Conservation (phyloP, 768 basidiomycete species). For the Rubroboletus pulcherrimus region DNA sequence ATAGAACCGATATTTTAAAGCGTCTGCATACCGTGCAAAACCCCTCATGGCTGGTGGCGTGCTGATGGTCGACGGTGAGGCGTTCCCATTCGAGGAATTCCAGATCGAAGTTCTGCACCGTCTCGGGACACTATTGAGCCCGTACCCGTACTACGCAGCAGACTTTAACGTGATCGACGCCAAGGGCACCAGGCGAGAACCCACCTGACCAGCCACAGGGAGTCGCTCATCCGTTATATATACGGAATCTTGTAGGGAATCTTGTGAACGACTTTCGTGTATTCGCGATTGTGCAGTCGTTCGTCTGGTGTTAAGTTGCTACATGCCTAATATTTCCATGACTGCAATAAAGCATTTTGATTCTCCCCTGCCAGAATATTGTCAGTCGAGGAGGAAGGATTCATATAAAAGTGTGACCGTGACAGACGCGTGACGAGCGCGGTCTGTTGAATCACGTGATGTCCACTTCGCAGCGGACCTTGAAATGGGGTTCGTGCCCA, state of each 20-base stretch:
- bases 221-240: not conserved
- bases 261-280: not conserved
- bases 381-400: not conserved
- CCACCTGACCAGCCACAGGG: not conserved
- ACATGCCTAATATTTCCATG: not conserved
- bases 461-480: slow-evolving; percentile 27
- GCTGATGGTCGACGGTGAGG: slow-evolving; percentile 77
- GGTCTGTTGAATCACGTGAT: slow-evolving; percentile 36
- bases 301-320: not conserved
- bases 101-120: slow-evolving; percentile 73
- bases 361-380: not conserved
- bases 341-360: not conserved
- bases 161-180: slow-evolving; percentile 40
- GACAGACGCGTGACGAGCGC: slow-evolving; percentile 33
- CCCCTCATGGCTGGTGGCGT: slow-evolving; percentile 51
- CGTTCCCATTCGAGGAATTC: slow-evolving; percentile 68
- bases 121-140: slow-evolving; percentile 63
- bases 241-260: not conserved
- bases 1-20: slow-evolving; percentile 72
- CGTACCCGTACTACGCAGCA: slow-evolving; percentile 48
- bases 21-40: slow-evolving; percentile 67
- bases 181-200: slow-evolving; percentile 21
- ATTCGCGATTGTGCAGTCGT: not conserved
- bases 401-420: slow-evolving; percentile 24
- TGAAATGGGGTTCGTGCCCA: slow-evolving; percentile 30